Evolutionary conservation across 2,329 filamentous ascomycete genomes (phyloP), one percentile per base, ranked within the genome.

Genomic region (Colletotrichum falcatum): DNA sequence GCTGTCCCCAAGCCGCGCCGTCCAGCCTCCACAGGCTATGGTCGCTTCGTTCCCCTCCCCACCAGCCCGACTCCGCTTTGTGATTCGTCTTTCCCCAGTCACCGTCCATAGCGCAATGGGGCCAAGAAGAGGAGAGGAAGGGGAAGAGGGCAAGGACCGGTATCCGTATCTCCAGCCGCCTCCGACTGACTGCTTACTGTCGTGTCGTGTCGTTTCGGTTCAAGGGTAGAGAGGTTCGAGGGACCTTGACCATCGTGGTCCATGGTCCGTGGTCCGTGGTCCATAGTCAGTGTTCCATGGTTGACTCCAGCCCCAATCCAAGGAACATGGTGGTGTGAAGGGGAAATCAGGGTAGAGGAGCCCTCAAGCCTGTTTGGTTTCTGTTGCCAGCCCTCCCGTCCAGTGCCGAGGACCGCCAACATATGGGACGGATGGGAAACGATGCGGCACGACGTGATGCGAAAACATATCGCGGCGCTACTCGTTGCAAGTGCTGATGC

Each of bases 51-150:
- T 69, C 65, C 55, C 53, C 49, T 71, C 69, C 61, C 69, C 65
- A 71, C 69, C 65, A 71, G 59, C 65, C 65, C 61, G 69, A 46
- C 69, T 70, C 59, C 65, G 55, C 69, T 49, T 55, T 70, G 65
- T 71, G 69, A 70, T 71, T 71, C 65, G 69, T 60, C 54, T 51
- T 71, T 65, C 65, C 60, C 69, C 69, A 70, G 60, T 71, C 65
- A 65, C 65, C 44, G 55, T 70, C 26, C 54, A 70, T 55, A 65
- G 65, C 28, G 26, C 56, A 39, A 60, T 37, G 61, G 65, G 60
- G 65, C 69, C 69, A 71, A 63, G 60, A 71, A 53, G 63, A 70
- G 58, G 46, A 54, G 46, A 54, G 28, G 46, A 51, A 53, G 37
- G 48, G 63, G 44, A n/a, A 26, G 44, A 44, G 37, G 35, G 58